Evolutionary conservation across 192 early-diverging fungal genomes (phyloP), one percentile per base, ranked within the genome.

Genomic region (Coemansia sp.): DNA sequence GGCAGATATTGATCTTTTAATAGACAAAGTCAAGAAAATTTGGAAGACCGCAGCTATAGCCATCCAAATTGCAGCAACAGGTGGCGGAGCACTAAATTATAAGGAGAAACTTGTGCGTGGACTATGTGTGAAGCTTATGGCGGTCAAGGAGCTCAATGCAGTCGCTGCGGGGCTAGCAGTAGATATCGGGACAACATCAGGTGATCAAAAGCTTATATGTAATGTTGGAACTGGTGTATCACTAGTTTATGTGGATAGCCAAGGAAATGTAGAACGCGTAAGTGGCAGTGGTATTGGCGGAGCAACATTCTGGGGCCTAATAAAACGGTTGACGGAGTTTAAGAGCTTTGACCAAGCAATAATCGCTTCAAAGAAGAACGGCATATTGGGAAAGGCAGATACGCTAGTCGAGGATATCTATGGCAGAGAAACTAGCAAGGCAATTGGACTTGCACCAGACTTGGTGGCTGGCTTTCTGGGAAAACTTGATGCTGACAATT

Each of bases 181-280:
- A 9, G 49, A 54, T 19, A 27, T 27, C 49, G 54, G 54, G 16
- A 51, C 54, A 34, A 7, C 28, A 12, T 44, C 28, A 25, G 56
- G 8, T 1, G 50, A 63, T 5, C 73, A 65, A 7, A 49, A 58
- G 47, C 58, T 81, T 30, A n/a, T 81, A 7, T 75, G 68, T 65
- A 81, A 71, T 38, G 58, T 81, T 7, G 78, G 78, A 8, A 81
- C 78, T 6, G 78, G 78, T 10, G 65, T 81, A n/a, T 81, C 78
- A 25, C 52, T 81, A 22, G 56, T 70, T 8, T 56, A 31, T 4
- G 44, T 76, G 1, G 49, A 54, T 23, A 44, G 12, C 19, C 34
- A 57, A 18, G 73, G 63, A 26, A 49, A 24, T 14, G 67, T 68
- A 57, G 68, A 75, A 59, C 71, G 78, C 3, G 66, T 81, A 10